A percentile compares a stretch with the other conserved stretches of the same genome.
Conservation (phyloP, 2,329 filamentous ascomycete species). For the Aspergillus fijiensis region DNA sequence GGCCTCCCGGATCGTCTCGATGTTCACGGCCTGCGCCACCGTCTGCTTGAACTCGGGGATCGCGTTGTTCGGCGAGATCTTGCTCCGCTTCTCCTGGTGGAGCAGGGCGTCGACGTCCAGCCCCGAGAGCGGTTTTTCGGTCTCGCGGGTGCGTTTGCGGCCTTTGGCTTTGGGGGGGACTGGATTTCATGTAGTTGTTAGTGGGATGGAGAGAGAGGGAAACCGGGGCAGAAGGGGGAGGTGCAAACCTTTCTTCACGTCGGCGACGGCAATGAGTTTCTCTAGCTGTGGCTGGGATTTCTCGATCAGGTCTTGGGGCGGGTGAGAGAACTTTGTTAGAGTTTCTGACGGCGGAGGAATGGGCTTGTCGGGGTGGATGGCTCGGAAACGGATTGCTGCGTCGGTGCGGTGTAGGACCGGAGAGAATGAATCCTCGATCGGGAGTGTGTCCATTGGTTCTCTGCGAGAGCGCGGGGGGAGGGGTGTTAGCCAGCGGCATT, state of each 20-base stretch:
- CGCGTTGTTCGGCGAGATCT: conserved; percentile 68
- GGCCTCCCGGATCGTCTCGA: conserved; percentile 64
- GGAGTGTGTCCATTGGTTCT: conserved; percentile 65
- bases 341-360: conserved; percentile 63
- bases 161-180: conserved; percentile 79
- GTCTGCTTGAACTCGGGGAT: conserved; percentile 88
- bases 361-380: conserved; percentile 67
- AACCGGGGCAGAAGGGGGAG: too few relatives aligned
- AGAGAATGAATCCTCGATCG: conserved; percentile 78
- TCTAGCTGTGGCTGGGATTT: conserved; percentile 60
- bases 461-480: conserved; percentile 27
- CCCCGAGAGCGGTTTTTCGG: conserved; percentile 80
- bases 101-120: conserved; percentile 83
- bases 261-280: conserved; percentile 65
- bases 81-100: conserved; percentile 53
- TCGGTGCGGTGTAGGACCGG: conserved; percentile 86
- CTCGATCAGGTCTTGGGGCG: conserved; percentile 65
- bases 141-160: conserved; percentile 65
- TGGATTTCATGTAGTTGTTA: conserved; percentile 33
- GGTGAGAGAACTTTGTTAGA: conserved; percentile 70
- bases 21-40: conserved; percentile 60
- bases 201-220: not conserved
- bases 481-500: too few relatives aligned
- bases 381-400: conserved; percentile 78
- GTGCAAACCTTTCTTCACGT: conserved; percentile 71